Percentiles rank a stretch among this genome's conserved stretches.
These are phyloP conservation scores for Euphorbia peplus DNA, from an alignment of 345 rosid species.

Conservation along the genomic window DNA sequence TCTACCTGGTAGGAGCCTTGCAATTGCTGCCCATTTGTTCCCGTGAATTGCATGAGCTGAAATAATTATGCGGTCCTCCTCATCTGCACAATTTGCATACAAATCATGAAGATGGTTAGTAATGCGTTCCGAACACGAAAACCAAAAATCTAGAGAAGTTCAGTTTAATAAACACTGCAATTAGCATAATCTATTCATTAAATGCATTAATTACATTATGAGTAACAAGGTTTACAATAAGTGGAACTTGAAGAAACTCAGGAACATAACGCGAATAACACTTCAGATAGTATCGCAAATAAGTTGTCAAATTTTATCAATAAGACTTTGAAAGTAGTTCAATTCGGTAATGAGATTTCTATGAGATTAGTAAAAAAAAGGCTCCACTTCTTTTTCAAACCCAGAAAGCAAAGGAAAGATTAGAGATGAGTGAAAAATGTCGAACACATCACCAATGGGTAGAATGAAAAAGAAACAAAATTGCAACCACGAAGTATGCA, in stretches of 20 bases:
- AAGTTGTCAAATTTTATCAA: background rate
- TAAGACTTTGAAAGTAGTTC: background rate
- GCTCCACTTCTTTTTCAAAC: background rate
- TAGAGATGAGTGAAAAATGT: background rate
- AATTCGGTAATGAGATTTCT: background rate
- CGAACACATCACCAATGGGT: background rate
- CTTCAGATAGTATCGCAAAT: background rate
- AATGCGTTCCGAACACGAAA: too few species aligned
- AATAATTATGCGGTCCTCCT: constrained; percentile 73
- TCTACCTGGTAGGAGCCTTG: constrained; percentile 73
- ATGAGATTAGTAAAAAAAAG: background rate
- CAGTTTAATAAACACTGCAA: background rate
- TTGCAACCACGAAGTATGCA: background rate
- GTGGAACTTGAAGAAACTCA: background rate
- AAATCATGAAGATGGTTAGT: constrained; percentile 1
- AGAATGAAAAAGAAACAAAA: background rate
- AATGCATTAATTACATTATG: background rate
- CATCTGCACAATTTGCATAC: constrained; percentile 43
- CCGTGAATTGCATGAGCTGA: constrained; percentile 68
- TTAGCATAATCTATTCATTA: background rate
- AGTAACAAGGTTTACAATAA: background rate
- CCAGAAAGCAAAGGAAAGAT: background rate
- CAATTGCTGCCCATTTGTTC: constrained; percentile 92
- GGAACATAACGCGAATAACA: background rate
- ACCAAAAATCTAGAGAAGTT: background rate